These are phyloP conservation scores for Jacaranda copaia DNA, from an alignment of 257 asterid species.

Conservation along the genomic window DNA sequence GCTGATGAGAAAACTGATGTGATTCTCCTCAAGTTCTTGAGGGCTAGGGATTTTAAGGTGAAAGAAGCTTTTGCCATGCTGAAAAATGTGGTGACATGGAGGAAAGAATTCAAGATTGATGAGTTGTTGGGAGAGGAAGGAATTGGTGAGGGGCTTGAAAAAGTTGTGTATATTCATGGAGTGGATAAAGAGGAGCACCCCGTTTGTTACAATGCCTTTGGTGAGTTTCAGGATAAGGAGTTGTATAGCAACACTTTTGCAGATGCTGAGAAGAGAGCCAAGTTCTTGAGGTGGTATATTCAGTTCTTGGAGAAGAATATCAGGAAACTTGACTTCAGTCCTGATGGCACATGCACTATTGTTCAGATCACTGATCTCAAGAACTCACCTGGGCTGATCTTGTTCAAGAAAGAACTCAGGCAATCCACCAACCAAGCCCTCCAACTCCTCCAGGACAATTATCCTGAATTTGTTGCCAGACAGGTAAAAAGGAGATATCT, in stretches of 20 bases:
- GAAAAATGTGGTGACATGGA: conserved; percentile 84
- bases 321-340: conserved; percentile 80
- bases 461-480: conserved; percentile 95
- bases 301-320: conserved; percentile 81
- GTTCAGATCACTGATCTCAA: conserved; percentile 88
- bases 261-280: conserved; percentile 80
- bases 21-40: conserved; percentile 82
- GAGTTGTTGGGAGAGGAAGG: conserved; percentile 64
- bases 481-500: conserved; percentile 59
- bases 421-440: conserved; percentile 89
- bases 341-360: conserved; percentile 81
- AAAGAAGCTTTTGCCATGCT: conserved; percentile 91
- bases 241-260: conserved; percentile 79
- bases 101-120: conserved; percentile 80
- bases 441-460: conserved; percentile 88
- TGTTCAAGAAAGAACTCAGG: conserved; percentile 84
- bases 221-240: conserved; percentile 91
- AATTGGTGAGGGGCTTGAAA: conserved; percentile 70
- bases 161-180: conserved; percentile 81
- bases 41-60: conserved; percentile 93
- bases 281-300: conserved; percentile 79
- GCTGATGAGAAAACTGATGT: conserved; percentile 81
- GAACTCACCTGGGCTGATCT: conserved; percentile 80
- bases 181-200: conserved; percentile 91
- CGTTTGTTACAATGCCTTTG: conserved; percentile 83